phyloP scores from a whole-genome alignment of 768 basidiomycete species.

The Heimioporus sp. region DNA sequence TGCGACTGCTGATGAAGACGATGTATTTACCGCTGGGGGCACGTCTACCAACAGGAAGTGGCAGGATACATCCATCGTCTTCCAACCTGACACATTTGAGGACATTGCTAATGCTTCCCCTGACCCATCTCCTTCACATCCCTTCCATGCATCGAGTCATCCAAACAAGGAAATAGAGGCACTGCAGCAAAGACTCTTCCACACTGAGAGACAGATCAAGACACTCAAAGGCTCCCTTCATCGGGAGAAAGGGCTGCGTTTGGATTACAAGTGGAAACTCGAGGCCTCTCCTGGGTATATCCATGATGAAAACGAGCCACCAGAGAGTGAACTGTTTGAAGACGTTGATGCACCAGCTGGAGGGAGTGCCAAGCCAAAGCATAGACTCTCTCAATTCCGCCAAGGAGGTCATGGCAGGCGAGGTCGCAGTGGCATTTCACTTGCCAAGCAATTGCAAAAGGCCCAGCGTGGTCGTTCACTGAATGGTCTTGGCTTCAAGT shows the following conservation, averaged over 20 bases:
- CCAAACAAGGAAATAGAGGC: constrained; percentile 81
- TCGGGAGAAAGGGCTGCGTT: constrained; percentile 80
- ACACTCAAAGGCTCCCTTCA: constrained; percentile 78
- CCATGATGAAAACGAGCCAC: constrained; percentile 37
- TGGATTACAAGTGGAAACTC: constrained; percentile 60
- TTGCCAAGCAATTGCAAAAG: constrained; percentile 62
- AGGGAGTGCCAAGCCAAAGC: constrained; percentile 34
- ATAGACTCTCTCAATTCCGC: constrained; percentile 55
- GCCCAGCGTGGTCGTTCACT: constrained; percentile 54
- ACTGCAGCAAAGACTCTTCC: constrained; percentile 76
- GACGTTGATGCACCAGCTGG: constrained; percentile 42
- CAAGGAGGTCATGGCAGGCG: constrained; percentile 43
- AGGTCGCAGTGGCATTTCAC: constrained; percentile 52
- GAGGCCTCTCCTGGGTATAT: constrained; percentile 39
- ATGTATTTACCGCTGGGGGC: constrained; percentile 64
- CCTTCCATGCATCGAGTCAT: constrained; percentile 71
- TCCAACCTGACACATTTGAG: constrained; percentile 45
- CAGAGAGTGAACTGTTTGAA: constrained; percentile 43
- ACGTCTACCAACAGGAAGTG: constrained; percentile 63
- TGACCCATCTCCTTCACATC: constrained; percentile 57
- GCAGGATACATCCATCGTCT: constrained; percentile 47
- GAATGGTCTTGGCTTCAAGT: constrained; percentile 26
- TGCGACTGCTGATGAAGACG: constrained; percentile 51
- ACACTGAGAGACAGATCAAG: constrained; percentile 82
- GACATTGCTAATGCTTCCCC: constrained; percentile 54